Conservation (phyloP, 371 early-diverging fungal genomes). For the Apophysomyces ossiformis region DNA sequence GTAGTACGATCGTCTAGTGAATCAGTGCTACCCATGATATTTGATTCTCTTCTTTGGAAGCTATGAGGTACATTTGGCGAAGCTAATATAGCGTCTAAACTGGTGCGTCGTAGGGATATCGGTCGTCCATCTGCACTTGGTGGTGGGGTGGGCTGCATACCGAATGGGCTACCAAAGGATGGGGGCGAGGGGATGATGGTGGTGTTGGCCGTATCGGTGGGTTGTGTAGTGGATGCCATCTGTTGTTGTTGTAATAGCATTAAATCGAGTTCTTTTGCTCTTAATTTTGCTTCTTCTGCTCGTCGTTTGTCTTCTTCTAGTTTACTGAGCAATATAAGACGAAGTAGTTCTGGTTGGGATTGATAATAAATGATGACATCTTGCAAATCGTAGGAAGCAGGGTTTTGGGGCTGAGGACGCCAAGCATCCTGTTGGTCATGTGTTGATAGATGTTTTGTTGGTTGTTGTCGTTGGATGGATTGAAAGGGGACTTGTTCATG, state of each 20-base stretch:
- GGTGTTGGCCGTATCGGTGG: neutral
- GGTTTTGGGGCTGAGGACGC: slow-evolving; percentile 12
- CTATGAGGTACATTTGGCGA: slow-evolving; percentile 25
- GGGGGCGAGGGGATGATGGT: slow-evolving; percentile 6
- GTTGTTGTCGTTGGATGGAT: slow-evolving; percentile 26
- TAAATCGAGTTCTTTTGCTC: slow-evolving; percentile 49
- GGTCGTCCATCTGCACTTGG: slow-evolving; percentile 25
- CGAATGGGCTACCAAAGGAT: slow-evolving; percentile 12
- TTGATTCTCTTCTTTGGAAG: slow-evolving; percentile 18
- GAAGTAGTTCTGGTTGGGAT: slow-evolving; percentile 56
- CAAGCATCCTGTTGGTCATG: slow-evolving; percentile 15
- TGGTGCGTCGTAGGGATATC: slow-evolving; percentile 32
- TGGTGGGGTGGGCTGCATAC: slow-evolving; percentile 32
- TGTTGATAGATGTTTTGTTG: slow-evolving; percentile 18
- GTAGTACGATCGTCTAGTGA: slow-evolving; percentile 19
- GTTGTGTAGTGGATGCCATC: neutral
- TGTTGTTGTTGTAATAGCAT: slow-evolving; percentile 31
- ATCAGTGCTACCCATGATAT: slow-evolving; percentile 16
- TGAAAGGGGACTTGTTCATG: slow-evolving; percentile 25
- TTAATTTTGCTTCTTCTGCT: slow-evolving; percentile 44
- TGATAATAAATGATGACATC: slow-evolving; percentile 54
- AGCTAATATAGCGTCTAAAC: slow-evolving; percentile 38
- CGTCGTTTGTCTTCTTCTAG: slow-evolving; percentile 60
- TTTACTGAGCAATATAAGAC: slow-evolving; percentile 54
- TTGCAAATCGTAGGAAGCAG: slow-evolving; percentile 43